Percentiles rank a stretch among this genome's conserved stretches.
phyloP scores from a whole-genome alignment of 306 rosid species.

The Quercus parvula region DNA sequence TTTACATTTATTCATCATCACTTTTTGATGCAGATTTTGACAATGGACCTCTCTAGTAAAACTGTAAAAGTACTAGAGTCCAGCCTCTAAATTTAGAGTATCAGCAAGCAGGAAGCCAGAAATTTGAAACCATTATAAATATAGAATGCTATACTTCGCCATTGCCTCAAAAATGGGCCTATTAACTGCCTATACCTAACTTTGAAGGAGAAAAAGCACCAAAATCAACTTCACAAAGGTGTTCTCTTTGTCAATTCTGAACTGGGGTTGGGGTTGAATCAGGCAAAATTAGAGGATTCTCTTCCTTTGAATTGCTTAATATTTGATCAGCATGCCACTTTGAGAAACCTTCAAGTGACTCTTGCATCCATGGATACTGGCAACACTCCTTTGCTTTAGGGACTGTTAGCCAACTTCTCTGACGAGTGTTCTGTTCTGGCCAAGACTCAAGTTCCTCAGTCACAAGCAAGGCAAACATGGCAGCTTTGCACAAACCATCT shows the following conservation, averaged over 20 bases:
- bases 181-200: background rate
- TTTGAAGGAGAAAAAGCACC: background rate
- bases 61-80: too few species aligned
- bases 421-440: constrained; percentile 44
- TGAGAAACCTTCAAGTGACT: constrained; percentile 31
- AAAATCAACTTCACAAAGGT: background rate
- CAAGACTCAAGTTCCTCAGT: constrained; percentile 38
- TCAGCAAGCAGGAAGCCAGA: too few species aligned
- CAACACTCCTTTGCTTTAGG: constrained; percentile 29
- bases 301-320: background rate
- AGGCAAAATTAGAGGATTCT: constrained; percentile 8
- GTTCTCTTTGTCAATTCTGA: constrained; percentile 2
- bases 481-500: constrained; percentile 37
- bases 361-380: constrained; percentile 40
- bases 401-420: constrained; percentile 38
- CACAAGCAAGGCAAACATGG: constrained; percentile 40
- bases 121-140: too few species aligned
- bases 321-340: constrained; percentile 26
- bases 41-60: too few species aligned
- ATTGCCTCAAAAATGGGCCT: background rate
- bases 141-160: too few species aligned
- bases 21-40: too few species aligned
- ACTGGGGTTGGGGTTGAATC: constrained; percentile 1
- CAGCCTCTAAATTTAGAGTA: too few species aligned
- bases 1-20: too few species aligned